A percentile compares a stretch with the other conserved stretches of the same genome.
phyloP scores from a whole-genome alignment of 192 early-diverging fungal genomes.

The Dissophora globulifera region DNA sequence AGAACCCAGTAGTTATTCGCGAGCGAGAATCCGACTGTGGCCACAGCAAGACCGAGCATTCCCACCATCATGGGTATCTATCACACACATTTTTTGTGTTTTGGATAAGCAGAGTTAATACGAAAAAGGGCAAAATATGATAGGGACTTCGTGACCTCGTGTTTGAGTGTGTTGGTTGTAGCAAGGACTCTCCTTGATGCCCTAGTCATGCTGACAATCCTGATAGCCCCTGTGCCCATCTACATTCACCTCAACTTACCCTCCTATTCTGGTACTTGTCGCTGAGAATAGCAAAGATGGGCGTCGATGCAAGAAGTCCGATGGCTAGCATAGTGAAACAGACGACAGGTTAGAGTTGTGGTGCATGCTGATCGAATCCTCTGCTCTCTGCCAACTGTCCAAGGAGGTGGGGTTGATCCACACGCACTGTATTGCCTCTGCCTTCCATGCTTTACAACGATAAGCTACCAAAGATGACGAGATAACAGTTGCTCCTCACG shows the following conservation, averaged over 20 bases:
- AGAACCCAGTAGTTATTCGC: conserved; percentile 73
- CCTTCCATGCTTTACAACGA: background rate
- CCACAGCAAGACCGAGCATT: conserved; percentile 70
- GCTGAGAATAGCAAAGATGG: conserved; percentile 75
- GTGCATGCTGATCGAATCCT: too few relatives aligned
- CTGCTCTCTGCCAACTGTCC: too few relatives aligned
- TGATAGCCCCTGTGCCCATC: too few relatives aligned
- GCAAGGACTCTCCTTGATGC: too few relatives aligned
- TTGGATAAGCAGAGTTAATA: background rate
- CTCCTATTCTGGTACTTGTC: conserved; percentile 78
- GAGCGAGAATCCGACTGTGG: conserved; percentile 72
- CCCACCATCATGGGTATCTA: conserved; percentile 78
- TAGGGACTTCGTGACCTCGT: too few relatives aligned
- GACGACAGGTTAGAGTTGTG: background rate
- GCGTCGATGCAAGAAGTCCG: conserved; percentile 71
- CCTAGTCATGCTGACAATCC: too few relatives aligned
- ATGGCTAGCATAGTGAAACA: conserved; percentile 50
- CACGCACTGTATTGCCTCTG: too few relatives aligned
- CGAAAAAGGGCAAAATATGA: background rate
- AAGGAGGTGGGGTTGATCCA: conserved; percentile 1
- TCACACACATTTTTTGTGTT: too few relatives aligned
- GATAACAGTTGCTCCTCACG: too few relatives aligned
- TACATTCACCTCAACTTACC: conserved; percentile 43
- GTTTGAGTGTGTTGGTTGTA: too few relatives aligned
- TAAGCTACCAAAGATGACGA: too few relatives aligned